Evolutionary conservation across 2,329 filamentous ascomycete species (phyloP).

Genomic region (Chrysosporium queenslandicum): DNA sequence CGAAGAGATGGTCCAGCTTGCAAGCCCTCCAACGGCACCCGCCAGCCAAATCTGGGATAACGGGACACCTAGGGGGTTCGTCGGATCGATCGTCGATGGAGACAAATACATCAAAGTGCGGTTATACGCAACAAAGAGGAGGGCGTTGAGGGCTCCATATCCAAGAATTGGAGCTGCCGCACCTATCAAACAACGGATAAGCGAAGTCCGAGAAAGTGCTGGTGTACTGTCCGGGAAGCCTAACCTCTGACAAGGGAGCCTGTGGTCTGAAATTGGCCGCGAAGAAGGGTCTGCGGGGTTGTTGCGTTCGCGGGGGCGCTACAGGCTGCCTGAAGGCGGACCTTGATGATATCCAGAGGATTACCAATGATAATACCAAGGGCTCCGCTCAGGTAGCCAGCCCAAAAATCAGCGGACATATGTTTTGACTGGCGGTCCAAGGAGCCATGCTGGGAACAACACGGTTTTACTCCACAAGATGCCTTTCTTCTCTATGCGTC

Average conservation of each 20-base stretch:
- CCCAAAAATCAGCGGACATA: constrained; percentile 89
- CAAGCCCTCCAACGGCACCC: constrained; percentile 70
- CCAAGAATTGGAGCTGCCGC: constrained; percentile 76
- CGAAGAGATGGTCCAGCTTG: constrained; percentile 74
- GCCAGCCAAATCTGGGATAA: constrained; percentile 65
- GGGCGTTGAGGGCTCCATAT: constrained; percentile 81
- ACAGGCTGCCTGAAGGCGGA: constrained; percentile 62
- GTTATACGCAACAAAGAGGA: constrained; percentile 87
- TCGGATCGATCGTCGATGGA: constrained; percentile 34
- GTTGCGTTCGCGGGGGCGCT: constrained; percentile 21
- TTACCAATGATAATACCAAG: constrained; percentile 82
- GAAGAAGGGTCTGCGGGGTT: constrained; percentile 18
- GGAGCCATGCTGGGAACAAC: constrained; percentile 1
- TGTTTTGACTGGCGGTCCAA: constrained; percentile 5
- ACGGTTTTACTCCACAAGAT: background rate
- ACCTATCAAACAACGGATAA: constrained; percentile 40
- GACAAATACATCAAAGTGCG: constrained; percentile 58
- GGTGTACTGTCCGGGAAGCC: background rate
- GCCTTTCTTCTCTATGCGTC: background rate
- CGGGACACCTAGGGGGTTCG: constrained; percentile 37
- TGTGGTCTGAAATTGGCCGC: constrained; percentile 28
- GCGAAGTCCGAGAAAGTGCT: background rate
- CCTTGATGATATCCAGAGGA: constrained; percentile 69
- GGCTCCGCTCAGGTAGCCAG: constrained; percentile 79
- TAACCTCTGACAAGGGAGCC: constrained; percentile 34